Base-by-base conservation (phyloP, 192 early-diverging fungal genomes). In the Globomyces pollinis-pini region DNA sequence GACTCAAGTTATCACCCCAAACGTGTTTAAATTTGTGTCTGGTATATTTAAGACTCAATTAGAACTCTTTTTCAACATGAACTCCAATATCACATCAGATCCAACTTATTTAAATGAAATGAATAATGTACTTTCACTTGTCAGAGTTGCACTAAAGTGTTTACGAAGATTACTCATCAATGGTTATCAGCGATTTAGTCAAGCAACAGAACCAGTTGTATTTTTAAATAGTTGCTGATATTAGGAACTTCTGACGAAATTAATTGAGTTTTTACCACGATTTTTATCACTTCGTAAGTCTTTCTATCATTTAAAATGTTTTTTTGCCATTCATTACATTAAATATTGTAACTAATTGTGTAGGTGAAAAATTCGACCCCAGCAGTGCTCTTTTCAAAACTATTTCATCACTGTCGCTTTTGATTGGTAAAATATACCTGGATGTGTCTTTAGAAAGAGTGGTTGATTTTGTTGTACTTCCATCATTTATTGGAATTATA, bases 401-500 rank as follows among this genome's bases (percentile, higher is more conserved):
- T 2, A 24, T 64, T 2, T 56, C 41, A 4, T 53, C 60, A 49
- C 81, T 88, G 45, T 69, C 76, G 6, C 44, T 84, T 35, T 75
- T 81, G 7, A 78, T 89, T 38, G 92, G 92, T 26, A 89, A 89
- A 57, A 60, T 95, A 26, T 91, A 88, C 62, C 55, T 89, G 45
- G 83, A 89, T 55, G 62, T 90, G 13, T 79, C 86, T 63, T 80
- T 80, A 53, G 58, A 74, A 0, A 79, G 86, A 33, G 76, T 86
- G 0, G 71, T 87, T 3, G 72, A 77, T 4, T 90, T 87, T 59
- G 77, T 86, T 21, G 64, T 80, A 1, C 69, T 74, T 7, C 83
- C 84, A 8, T 70, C 73, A 3, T 74, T 81, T 29, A 63, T 81
- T 4, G 77, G 75, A 30, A 79, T 91, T 30, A 66, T 91, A 50